Percentiles rank a stretch among this genome's conserved stretches.
Evolutionary conservation across 805 yeast species (phyloP).

Genomic region (Kluyveromyces lactis): DNA sequence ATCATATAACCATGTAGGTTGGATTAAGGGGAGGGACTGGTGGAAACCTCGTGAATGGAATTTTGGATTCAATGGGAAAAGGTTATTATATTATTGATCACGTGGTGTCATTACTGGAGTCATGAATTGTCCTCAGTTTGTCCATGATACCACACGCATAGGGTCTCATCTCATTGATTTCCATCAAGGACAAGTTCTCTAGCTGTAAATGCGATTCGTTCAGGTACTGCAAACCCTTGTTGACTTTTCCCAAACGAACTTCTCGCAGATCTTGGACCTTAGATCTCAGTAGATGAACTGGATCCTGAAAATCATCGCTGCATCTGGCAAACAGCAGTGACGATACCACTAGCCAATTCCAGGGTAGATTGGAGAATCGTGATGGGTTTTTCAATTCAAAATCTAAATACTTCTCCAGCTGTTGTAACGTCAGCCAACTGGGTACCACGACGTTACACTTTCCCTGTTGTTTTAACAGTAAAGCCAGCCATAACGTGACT

Average conservation of each 20-base stretch:
- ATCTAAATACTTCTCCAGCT: slow-evolving; percentile 50
- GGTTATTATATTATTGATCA: too few relatives aligned
- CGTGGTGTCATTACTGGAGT: slow-evolving; percentile 1
- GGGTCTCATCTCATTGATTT: slow-evolving; percentile 82
- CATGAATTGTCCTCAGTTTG: slow-evolving; percentile 48
- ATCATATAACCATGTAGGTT: too few relatives aligned
- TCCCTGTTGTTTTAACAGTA: slow-evolving; percentile 72
- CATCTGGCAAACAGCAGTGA: slow-evolving; percentile 61
- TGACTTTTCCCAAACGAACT: slow-evolving; percentile 68
- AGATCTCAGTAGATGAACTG: slow-evolving; percentile 61
- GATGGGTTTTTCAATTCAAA: slow-evolving; percentile 53
- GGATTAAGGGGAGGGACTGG: too few relatives aligned
- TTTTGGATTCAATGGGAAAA: too few relatives aligned
- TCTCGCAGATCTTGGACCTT: slow-evolving; percentile 79
- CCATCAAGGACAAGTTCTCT: slow-evolving; percentile 75
- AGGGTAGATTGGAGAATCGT: slow-evolving; percentile 66
- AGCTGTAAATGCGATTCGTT: slow-evolving; percentile 78
- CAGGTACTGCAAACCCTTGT: slow-evolving; percentile 67
- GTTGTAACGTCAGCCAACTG: slow-evolving; percentile 59
- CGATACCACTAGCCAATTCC: slow-evolving; percentile 81
- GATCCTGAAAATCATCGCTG: slow-evolving; percentile 68
- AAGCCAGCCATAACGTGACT: slow-evolving; percentile 84
- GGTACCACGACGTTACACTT: slow-evolving; percentile 85
- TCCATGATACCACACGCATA: slow-evolving; percentile 77
- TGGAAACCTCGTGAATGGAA: too few relatives aligned